A percentile compares a stretch with the other conserved stretches of the same genome.
phyloP scores from a whole-genome alignment of 2,329 filamentous ascomycete genomes.

The Cladosporium sp. region DNA sequence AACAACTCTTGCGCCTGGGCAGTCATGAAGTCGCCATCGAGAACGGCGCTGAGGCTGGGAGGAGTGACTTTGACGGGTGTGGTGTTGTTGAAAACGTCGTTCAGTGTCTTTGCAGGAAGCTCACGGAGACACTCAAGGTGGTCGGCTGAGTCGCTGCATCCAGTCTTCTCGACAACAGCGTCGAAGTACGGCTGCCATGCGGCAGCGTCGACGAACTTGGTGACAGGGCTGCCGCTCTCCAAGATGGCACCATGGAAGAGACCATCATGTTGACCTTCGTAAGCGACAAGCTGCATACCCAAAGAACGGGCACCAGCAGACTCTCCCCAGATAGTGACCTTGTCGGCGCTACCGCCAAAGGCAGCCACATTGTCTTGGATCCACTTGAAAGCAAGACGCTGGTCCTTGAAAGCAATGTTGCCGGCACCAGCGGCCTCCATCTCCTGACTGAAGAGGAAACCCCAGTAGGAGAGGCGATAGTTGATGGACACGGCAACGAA shows the following conservation, averaged over 20 bases:
- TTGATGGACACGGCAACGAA: slow-evolving; percentile 62
- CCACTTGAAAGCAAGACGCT: slow-evolving; percentile 39
- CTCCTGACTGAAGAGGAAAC: slow-evolving; percentile 18
- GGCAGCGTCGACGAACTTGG: background rate
- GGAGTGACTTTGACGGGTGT: slow-evolving; percentile 8
- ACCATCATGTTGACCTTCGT: slow-evolving; percentile 41
- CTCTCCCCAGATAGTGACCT: slow-evolving; percentile 79
- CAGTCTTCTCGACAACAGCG: slow-evolving; percentile 58
- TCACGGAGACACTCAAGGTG: slow-evolving; percentile 66
- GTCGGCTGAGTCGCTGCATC: slow-evolving; percentile 58
- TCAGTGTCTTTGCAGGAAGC: slow-evolving; percentile 28
- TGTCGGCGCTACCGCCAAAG: slow-evolving; percentile 70
- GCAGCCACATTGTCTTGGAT: slow-evolving; percentile 45
- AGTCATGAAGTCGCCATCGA: slow-evolving; percentile 17
- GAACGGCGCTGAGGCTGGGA: slow-evolving; percentile 13
- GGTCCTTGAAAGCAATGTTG: slow-evolving; percentile 36
- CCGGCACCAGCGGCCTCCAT: slow-evolving; percentile 13
- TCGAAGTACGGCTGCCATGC: slow-evolving; percentile 62
- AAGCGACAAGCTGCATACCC: slow-evolving; percentile 36
- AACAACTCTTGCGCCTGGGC: slow-evolving; percentile 8
- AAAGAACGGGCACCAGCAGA: slow-evolving; percentile 58
- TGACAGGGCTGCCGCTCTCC: slow-evolving; percentile 37
- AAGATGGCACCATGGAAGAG: slow-evolving; percentile 48
- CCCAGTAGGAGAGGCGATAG: slow-evolving; percentile 54
- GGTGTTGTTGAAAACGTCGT: slow-evolving; percentile 28